Evolutionary conservation across 257 asterid genomes (phyloP), one percentile per base, ranked within the genome.

Genomic region (Striga asiatica): DNA sequence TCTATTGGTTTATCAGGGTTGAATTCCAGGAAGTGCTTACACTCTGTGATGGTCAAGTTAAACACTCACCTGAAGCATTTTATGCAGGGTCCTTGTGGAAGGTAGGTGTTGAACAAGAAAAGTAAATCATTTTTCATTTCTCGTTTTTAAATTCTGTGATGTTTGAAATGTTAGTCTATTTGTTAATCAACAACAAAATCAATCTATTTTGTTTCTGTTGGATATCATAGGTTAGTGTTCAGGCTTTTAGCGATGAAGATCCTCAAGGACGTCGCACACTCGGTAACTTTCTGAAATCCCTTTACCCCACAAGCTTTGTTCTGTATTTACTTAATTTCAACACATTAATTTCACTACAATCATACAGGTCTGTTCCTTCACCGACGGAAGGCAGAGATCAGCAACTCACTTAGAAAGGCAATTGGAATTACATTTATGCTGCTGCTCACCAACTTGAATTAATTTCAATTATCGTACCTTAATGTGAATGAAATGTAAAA

Each of bases 1-100:
- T 64, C 50, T 51, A 21, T 35, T 71, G 73, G 42, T 61, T 65
- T 56, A 43, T 69, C 85, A 91, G 98, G 67, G 95, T 87, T 69
- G 97, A 91, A 68, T 91, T 91, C 76, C 89, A 72, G 58, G 95
- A 91, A 61, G 94, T 87, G 68, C 89, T 76, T 50, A 87, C 94
- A 72, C 96, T 91, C 58, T 72, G 52, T 25, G 97, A 87, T 74
- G 95, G 98, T 60, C 97, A 87, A 76, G 97, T 91, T 60, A 87
- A 84, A 76, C 95, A 82, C 74, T 87, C 97, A 50, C 79, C 86
- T 32, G 97, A 91, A 74, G 82, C 80, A 60, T 91, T 84, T 70
- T 91, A 91, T 76, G 95, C 97, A 4, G 98, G 98, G 67, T 91
- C 97, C 65, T 56, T 80, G 76, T 91, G 98, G 98, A 91, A 87